Percentiles rank a stretch among this genome's conserved stretches.
phyloP scores from a whole-genome alignment of 768 basidiomycete genomes.

The Xerocomellus dryophilus region DNA sequence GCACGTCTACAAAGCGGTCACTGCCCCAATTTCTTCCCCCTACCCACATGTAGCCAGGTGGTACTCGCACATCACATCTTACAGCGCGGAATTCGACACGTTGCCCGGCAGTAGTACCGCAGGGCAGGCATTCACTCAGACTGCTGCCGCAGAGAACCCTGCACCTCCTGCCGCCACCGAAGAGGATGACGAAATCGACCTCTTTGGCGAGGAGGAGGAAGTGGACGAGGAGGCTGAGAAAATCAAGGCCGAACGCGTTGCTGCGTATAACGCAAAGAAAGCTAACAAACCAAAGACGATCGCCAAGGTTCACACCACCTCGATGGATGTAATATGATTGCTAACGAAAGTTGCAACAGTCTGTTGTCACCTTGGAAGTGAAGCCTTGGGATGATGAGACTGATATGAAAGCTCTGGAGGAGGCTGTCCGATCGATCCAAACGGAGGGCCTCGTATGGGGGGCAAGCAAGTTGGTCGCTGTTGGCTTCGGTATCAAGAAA shows the following conservation, averaged over 20 bases:
- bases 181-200: constrained; percentile 74
- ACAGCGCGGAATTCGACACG: constrained; percentile 68
- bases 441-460: constrained; percentile 96
- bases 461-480: constrained; percentile 84
- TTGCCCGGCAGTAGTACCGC: constrained; percentile 86
- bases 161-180: constrained; percentile 44
- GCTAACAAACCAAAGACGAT: constrained; percentile 82
- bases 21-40: constrained; percentile 58
- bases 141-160: constrained; percentile 40
- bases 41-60: constrained; percentile 81
- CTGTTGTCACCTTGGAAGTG: constrained; percentile 95
- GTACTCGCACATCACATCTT: constrained; percentile 94
- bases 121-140: constrained; percentile 65
- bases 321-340: constrained; percentile 2
- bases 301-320: constrained; percentile 64
- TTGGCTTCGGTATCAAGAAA: constrained; percentile 94
- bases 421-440: constrained; percentile 79
- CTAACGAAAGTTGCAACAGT: constrained; percentile 50
- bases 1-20: constrained; percentile 79
- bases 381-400: constrained; percentile 99
- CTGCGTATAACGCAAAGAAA: constrained; percentile 91
- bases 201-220: constrained; percentile 84
- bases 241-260: constrained; percentile 89
- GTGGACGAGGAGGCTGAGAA: constrained; percentile 83
- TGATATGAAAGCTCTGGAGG: constrained; percentile 87